Evolutionary conservation across 1,284 basidiomycete genomes (phyloP).

Genomic region (Cutaneotrichosporon cyanovorans): DNA sequence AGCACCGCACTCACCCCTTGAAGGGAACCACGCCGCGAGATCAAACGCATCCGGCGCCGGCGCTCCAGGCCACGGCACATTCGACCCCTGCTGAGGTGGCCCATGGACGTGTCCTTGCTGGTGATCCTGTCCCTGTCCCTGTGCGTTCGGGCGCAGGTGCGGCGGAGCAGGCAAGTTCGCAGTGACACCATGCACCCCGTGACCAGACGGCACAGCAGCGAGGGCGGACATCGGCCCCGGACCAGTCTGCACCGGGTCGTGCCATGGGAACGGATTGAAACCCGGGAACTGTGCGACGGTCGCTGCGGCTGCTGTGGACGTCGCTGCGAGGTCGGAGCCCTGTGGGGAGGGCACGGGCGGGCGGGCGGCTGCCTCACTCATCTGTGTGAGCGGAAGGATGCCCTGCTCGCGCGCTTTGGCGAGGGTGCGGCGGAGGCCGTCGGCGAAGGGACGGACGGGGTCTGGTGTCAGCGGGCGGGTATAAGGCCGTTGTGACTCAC

Average conservation of each 20-base stretch:
- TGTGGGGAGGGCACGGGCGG: conserved; percentile 1
- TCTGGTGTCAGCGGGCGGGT: not conserved
- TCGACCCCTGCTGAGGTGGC: not conserved
- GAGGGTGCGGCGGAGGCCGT: conserved; percentile 13
- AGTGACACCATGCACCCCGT: too few species aligned
- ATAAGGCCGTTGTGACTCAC: not conserved
- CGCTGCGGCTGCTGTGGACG: not conserved
- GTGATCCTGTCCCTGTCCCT: too few species aligned
- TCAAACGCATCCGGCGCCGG: conserved; percentile 10
- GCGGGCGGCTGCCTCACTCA: conserved; percentile 4
- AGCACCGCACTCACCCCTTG: not conserved
- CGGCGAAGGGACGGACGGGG: conserved; percentile 6
- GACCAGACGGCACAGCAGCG: too few species aligned
- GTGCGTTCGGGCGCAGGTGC: too few species aligned
- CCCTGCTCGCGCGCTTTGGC: conserved; percentile 12
- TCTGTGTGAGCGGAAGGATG: conserved; percentile 9
- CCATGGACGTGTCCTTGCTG: not conserved
- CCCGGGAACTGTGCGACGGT: conserved; percentile 4
- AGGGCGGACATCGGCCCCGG: too few species aligned
- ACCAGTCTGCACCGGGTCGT: conserved; percentile 10
- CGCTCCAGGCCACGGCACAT: not conserved
- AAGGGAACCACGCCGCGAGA: conserved; percentile 16
- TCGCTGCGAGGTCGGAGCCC: not conserved
- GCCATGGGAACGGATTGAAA: conserved; percentile 17
- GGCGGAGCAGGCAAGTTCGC: too few species aligned